These are phyloP conservation scores for Trametes cubensis DNA, from an alignment of 768 basidiomycete genomes.

Conservation along the genomic window DNA sequence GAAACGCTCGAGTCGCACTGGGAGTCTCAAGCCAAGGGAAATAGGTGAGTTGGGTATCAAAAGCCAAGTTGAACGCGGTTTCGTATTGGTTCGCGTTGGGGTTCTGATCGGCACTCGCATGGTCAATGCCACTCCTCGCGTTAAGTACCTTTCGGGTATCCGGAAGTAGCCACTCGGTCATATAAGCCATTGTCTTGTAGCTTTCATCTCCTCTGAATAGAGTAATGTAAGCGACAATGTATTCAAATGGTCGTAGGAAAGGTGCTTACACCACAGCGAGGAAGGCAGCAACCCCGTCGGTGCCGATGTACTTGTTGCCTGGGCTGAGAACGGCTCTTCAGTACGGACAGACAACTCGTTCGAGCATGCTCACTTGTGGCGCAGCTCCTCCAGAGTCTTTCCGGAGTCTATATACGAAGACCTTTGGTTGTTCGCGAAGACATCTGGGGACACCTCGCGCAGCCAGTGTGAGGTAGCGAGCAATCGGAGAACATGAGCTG, in stretches of 20 bases:
- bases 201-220: conserved; percentile 63
- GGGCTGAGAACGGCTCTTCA: conserved; percentile 41
- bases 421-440: conserved; percentile 27
- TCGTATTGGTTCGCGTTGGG: not conserved
- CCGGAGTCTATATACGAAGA: conserved; percentile 23
- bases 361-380: not conserved
- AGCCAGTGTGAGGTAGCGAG: conserved; percentile 29
- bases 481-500: conserved; percentile 22
- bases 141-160: conserved; percentile 2
- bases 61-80: conserved; percentile 68
- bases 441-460: conserved; percentile 26
- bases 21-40: conserved; percentile 63
- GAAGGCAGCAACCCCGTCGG: conserved; percentile 69
- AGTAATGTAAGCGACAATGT: not conserved
- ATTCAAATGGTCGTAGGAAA: too few relatives aligned
- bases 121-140: not conserved
- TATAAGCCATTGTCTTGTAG: conserved; percentile 71
- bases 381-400: conserved; percentile 14
- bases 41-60: not conserved
- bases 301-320: conserved; percentile 64
- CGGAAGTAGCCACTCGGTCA: conserved; percentile 55
- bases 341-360: not conserved
- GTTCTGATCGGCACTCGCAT: not conserved
- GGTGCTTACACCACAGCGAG: conserved; percentile 62
- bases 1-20: conserved; percentile 55